Base-by-base conservation (phyloP, 371 early-diverging fungal genomes). In the Actinomortierella ambigua region DNA sequence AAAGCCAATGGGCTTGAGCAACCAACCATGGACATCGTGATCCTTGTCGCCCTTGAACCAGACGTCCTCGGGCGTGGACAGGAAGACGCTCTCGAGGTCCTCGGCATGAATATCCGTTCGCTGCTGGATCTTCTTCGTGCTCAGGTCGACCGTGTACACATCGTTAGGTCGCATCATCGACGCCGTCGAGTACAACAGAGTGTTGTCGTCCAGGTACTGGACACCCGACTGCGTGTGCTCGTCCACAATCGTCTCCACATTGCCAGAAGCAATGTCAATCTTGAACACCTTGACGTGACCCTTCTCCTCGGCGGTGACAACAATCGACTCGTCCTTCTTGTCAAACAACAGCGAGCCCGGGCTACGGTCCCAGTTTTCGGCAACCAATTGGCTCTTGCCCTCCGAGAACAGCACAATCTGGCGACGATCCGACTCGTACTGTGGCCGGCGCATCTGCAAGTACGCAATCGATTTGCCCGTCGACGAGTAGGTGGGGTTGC, bases 351-450 rank as follows among this genome's bases (percentile, higher is more conserved):
- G 46, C 27, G 79, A 69, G 26, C 81, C 77, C 2, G 90, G 90
- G 40, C 85, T 86, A 20, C 85, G 77, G 55, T 92, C 86, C 92
- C 92, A 92, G 42, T 80, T 55, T 7, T 77, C 57, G 28, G 83
- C 87, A 23, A 91, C 61, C 3, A 68, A 52, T 11, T 78, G 75
- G 0, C 79, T 77, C n/a, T 76, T 46, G 18, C 79, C 77, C 52
- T 87, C 79, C 20, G 58, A 50, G 57, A 88, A 85, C 18, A 91
- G 18, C 39, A 86, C 68, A 34, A 95, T 87, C 18, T 82, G 83
- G 68, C 90, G 92, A 50, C 87, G 85, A 59, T 93, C 95, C 0
- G 93, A 75, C 75, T 95, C 94, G 57, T 94, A 91, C 42, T 87
- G 80, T 5, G 87, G 87, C 14, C 63, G 69, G 27, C 67, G 59